Conservation (phyloP, 108 stramenopile species). For the Hondaea fermentalgiana region DNA sequence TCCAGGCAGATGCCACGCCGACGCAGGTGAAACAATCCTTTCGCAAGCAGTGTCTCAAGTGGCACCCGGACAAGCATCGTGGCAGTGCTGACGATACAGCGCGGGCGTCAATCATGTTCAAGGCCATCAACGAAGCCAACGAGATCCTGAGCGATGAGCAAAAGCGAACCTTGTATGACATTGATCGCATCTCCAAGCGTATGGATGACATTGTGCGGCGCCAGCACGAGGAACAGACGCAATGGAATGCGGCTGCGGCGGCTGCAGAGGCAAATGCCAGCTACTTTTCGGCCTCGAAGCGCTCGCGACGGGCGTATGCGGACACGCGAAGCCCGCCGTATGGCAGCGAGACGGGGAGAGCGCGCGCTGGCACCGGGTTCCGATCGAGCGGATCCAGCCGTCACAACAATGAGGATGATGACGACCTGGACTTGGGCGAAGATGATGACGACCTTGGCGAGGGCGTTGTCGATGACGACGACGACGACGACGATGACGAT, state of each 20-base stretch:
- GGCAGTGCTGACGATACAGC: neutral
- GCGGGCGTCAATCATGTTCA: constrained; percentile 13
- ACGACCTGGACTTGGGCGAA: neutral
- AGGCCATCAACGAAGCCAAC: neutral
- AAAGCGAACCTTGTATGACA: neutral
- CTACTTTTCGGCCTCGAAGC: neutral
- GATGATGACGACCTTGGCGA: neutral
- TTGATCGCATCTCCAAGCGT: neutral
- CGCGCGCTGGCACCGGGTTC: too few species aligned
- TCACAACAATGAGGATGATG: neutral
- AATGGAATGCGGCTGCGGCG: neutral
- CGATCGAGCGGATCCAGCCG: too few species aligned
- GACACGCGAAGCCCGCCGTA: neutral
- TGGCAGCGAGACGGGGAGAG: neutral
- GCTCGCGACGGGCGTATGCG: neutral
- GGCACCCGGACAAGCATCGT: constrained; percentile 15
- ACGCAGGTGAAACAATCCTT: constrained; percentile 1
- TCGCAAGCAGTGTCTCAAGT: neutral
- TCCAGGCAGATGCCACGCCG: neutral
- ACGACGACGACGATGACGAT: constrained; percentile 24
- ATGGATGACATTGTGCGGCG: constrained; percentile 10
- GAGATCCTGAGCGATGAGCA: constrained; percentile 19
- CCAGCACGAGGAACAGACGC: neutral
- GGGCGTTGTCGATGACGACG: neutral
- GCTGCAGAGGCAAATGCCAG: neutral